These are phyloP conservation scores for Peziza echinospora DNA, from an alignment of 495 filamentous ascomycete species.

Conservation along the genomic window DNA sequence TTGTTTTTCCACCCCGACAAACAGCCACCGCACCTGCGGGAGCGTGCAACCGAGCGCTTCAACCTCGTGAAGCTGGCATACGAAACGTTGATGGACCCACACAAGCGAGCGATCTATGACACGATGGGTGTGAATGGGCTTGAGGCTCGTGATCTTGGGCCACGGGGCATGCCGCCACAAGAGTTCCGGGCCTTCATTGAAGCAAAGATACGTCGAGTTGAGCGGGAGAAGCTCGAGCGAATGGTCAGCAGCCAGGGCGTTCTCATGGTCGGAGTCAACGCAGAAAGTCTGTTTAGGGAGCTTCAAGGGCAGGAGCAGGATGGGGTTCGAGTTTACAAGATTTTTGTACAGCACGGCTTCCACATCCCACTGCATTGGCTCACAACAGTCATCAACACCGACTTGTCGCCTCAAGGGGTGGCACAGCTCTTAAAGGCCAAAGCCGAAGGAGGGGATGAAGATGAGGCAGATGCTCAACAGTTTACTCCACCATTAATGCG, in stretches of 20 bases:
- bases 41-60: conserved; percentile 29
- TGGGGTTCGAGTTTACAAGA: neutral
- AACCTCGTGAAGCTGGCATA: conserved; percentile 30
- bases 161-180: conserved; percentile 24
- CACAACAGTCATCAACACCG: conserved; percentile 5
- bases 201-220: conserved; percentile 26
- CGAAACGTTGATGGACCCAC: conserved; percentile 33
- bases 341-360: conserved; percentile 9
- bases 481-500: conserved; percentile 1
- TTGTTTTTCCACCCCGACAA: conserved; percentile 39
- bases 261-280: conserved; percentile 25
- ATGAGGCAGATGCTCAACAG: neutral
- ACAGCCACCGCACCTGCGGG: conserved; percentile 28
- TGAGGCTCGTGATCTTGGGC: conserved; percentile 23
- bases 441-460: neutral
- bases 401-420: conserved; percentile 3
- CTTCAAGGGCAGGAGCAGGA: conserved; percentile 1
- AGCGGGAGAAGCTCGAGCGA: conserved; percentile 23
- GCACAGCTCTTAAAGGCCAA: neutral
- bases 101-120: conserved; percentile 36
- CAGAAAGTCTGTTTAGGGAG: conserved; percentile 13
- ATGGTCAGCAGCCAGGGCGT: conserved; percentile 27
- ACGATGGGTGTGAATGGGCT: conserved; percentile 27
- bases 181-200: conserved; percentile 32
- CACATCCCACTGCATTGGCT: conserved; percentile 7